Conservation (phyloP, 768 basidiomycete species). For the Boletus insuetus region DNA sequence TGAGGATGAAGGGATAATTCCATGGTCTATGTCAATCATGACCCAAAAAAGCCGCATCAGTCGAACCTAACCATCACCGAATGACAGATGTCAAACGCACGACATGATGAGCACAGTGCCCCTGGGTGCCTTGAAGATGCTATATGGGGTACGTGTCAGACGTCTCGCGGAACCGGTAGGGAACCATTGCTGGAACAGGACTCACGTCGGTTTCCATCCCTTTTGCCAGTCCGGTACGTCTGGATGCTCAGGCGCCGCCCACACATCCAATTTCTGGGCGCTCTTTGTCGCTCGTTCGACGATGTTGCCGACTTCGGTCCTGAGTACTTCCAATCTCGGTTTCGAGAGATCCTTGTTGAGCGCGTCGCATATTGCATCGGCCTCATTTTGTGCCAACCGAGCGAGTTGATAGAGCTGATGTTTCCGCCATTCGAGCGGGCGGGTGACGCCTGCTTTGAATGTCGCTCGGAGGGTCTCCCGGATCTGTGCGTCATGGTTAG, state of each 20-base stretch:
- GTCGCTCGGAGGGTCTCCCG: conserved; percentile 39
- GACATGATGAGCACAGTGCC: conserved; percentile 60
- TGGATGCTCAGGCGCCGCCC: conserved; percentile 47
- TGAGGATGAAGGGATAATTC: conserved; percentile 63
- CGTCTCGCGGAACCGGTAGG: no score
- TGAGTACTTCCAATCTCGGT: conserved; percentile 36
- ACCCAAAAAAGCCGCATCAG: background rate
- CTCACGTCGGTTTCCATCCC: conserved; percentile 48
- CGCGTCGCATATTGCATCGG: conserved; percentile 45
- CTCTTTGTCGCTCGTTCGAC: conserved; percentile 43
- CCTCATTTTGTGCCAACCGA: conserved; percentile 61
- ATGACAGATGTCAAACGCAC: conserved; percentile 34
- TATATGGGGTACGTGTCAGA: background rate
- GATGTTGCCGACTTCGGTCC: conserved; percentile 44
- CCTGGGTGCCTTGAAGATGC: conserved; percentile 53
- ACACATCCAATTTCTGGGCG: conserved; percentile 53
- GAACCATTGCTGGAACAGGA: background rate
- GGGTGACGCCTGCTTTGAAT: conserved; percentile 50
- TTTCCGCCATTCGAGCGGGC: conserved; percentile 57
- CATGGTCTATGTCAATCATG: conserved; percentile 44
- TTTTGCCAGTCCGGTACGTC: conserved; percentile 41
- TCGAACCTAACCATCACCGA: background rate
- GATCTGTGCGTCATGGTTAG: conserved; percentile 25
- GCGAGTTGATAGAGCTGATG: conserved; percentile 65
- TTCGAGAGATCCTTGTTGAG: conserved; percentile 47